Evolutionary conservation across 192 early-diverging fungal genomes (phyloP), one percentile per base, ranked within the genome.

Genomic region (Backusella morwellensis): DNA sequence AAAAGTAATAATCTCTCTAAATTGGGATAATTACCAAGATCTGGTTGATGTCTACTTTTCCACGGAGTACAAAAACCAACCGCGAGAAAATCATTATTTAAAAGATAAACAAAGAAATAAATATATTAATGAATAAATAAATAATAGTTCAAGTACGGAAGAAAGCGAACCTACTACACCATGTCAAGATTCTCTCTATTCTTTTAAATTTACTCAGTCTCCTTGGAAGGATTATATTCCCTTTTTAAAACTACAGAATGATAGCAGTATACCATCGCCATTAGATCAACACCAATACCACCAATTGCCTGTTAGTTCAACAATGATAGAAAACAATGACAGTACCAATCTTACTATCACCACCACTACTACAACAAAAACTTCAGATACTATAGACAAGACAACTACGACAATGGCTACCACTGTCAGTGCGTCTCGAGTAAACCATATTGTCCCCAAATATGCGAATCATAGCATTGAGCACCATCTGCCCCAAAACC

Each of bases 401-500:
- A 6, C n/a, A 54, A 17, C 19, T 21, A 7, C 50, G 17, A 54
- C 50, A 21, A 56, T n/a, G 23, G 21, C 54, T 3, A 56, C n/a
- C 19, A 56, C 54, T 21, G 0, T 7, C 23, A 9, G 1, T 21
- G 23, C 54, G 9, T 11, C 8, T 9, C 54, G n/a, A 9, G n/a
- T 56, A 1, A 9, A 56, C n/a, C n/a, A 56, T 8, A 23, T 1
- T 12, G 23, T 15, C 1, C 26, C 26, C 9, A 8, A 29, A 12
- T 63, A 29, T 63, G 21, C 8, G 3, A 63, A 63, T 63, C 9
- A 63, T 12, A 63, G 12, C 26, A 29, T 63, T 23, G 56, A 63
- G 8, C 23, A 63, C 26, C 87, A 87, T 41, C 74, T 86, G 1
- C 88, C 88, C 15, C 85, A 87, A 75, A 87, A 82, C 44, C 89